Conservation (phyloP, 2,329 filamentous ascomycete species). For the Botryosphaeria dothidea region DNA sequence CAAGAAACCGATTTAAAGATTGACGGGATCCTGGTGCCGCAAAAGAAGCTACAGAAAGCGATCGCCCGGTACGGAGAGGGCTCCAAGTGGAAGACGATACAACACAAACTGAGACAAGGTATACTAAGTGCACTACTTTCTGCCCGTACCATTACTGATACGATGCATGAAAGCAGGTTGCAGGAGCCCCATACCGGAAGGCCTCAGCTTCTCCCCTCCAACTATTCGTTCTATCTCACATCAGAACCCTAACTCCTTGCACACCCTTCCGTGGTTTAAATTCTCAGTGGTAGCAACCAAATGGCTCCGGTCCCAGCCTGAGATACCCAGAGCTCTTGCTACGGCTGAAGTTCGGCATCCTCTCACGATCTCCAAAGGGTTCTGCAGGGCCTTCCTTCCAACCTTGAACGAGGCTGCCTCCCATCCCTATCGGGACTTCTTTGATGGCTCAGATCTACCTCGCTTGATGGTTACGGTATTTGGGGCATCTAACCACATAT, state of each 20-base stretch:
- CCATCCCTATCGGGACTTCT: not conserved
- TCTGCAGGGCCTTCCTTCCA: not conserved
- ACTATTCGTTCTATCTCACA: not conserved
- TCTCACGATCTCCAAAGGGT: not conserved
- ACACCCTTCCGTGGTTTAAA: not conserved
- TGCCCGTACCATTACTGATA: not conserved
- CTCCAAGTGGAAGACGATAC: not conserved
- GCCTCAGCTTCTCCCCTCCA: not conserved
- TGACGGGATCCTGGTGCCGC: not conserved
- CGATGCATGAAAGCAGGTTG: not conserved
- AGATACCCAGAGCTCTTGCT: not conserved
- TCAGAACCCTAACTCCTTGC: not conserved
- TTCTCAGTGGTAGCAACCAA: not conserved
- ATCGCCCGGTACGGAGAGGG: not conserved
- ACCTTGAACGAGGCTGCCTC: not conserved
- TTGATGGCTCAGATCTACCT: not conserved
- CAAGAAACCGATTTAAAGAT: constrained; percentile 20
- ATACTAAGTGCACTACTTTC: not conserved
- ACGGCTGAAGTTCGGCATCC: not conserved
- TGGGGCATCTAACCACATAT: not conserved
- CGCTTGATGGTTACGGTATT: not conserved
- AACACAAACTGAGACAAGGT: not conserved
- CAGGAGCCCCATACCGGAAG: not conserved
- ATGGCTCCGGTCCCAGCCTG: not conserved
- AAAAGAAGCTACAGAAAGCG: not conserved